Conservation (phyloP, 768 basidiomycete genomes). For the Leccinum subtestaceum region DNA sequence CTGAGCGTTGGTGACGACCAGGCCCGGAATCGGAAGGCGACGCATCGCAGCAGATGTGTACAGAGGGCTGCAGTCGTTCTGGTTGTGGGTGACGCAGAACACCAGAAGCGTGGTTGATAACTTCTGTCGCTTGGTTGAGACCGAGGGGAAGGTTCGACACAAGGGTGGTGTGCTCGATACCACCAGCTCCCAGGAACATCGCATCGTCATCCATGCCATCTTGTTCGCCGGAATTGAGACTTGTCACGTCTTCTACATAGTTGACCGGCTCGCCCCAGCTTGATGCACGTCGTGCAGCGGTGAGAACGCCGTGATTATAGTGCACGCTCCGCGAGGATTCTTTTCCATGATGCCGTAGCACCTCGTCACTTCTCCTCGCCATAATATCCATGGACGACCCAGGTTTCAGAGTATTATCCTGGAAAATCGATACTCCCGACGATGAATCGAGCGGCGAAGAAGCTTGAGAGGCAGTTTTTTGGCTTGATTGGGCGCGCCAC, state of each 20-base stretch:
- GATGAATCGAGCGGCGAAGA: conserved; percentile 34
- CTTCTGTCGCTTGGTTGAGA: conserved; percentile 25
- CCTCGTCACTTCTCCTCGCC: conserved; percentile 47
- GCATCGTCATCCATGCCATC: conserved; percentile 50
- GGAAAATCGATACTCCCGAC: conserved; percentile 31
- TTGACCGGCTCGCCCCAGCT: conserved; percentile 58
- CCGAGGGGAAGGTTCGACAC: conserved; percentile 37
- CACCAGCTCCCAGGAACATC: conserved; percentile 51
- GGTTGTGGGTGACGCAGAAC: conserved; percentile 31
- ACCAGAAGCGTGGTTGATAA: conserved; percentile 16
- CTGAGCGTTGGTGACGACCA: conserved; percentile 28
- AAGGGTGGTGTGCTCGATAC: conserved; percentile 35
- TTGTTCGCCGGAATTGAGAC: conserved; percentile 44
- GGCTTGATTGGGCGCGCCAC: conserved; percentile 22
- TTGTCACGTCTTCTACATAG: conserved; percentile 41
- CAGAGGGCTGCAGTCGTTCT: conserved; percentile 26
- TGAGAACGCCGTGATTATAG: conserved; percentile 31
- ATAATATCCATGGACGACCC: conserved; percentile 22
- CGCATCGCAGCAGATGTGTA: conserved; percentile 25
- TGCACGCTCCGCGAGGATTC: conserved; percentile 25
- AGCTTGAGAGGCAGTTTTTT: conserved; percentile 24
- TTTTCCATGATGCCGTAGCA: conserved; percentile 29
- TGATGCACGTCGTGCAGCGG: conserved; percentile 56
- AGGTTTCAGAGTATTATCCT: conserved; percentile 15
- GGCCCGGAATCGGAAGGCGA: conserved; percentile 21